Evolutionary conservation across 805 yeast genomes (phyloP), one percentile per base, ranked within the genome.

Genomic region (Torulaspora delbrueckii): DNA sequence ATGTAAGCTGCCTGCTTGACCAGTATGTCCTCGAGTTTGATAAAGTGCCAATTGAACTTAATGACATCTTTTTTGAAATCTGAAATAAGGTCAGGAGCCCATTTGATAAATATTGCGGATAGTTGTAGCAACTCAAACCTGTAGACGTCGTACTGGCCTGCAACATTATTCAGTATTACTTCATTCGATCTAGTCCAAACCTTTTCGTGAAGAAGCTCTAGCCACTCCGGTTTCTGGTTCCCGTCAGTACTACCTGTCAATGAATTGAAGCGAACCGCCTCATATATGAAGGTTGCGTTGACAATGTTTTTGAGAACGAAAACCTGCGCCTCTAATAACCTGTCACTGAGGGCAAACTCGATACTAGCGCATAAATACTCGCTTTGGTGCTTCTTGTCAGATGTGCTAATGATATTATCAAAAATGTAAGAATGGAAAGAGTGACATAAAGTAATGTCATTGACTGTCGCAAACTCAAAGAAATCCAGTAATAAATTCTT

Each of bases 1-100:
- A 89, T 86, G 61, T 91, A 90, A 0, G 98, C 97, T 3, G 93
- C 86, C 56, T 90, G 96, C 60, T 93, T 93, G 22, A 95, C 79
- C 41, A 89, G 77, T 42, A 82, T 77, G 60, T 93, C 99, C 51
- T 90, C 97, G 26, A 90, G 69, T 55, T 87, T 87, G 59, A 93
- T 83, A 57, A 82, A 86, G 54, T 86, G 86, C 99, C 99, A 93
- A 55, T 89, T 85, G 68, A 89, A 93, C 63, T 87, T 88, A 63
- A 93, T 87, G 35, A 93, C 79, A 55, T 89, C 96, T 59, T 88
- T 91, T 35, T 86, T 74, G 53, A 77, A 74, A 12, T 79, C 84
- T 6, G 76, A 68, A 22, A 87, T 73, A 8, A 73, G 65, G 0
- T 68, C 63, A 0, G 95, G 81, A 1, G 86, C 81, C 66, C 80